Evolutionary conservation across 2,329 filamentous ascomycete species (phyloP).

Genomic region (Polytolypa hystricis): DNA sequence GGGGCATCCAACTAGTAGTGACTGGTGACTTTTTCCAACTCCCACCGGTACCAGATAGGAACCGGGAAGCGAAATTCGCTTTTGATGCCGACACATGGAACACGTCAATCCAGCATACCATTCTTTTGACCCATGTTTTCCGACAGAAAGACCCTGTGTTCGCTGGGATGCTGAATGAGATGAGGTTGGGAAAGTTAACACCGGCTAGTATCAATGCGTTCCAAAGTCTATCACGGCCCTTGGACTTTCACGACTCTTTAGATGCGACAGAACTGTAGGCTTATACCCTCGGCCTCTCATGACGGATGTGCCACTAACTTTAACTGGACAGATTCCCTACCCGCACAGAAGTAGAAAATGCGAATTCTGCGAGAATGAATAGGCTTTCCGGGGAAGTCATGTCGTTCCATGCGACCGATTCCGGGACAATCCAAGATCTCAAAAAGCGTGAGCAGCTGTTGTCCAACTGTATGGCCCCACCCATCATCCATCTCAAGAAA

Average conservation of each 20-base stretch:
- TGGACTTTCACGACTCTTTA: slow-evolving; percentile 61
- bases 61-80: slow-evolving; percentile 69
- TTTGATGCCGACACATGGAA: slow-evolving; percentile 90
- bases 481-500: slow-evolving; percentile 68
- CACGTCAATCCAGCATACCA: slow-evolving; percentile 88
- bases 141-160: slow-evolving; percentile 87
- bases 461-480: slow-evolving; percentile 86
- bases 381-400: slow-evolving; percentile 57
- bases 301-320: slow-evolving; percentile 5
- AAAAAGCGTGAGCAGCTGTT: slow-evolving; percentile 65
- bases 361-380: slow-evolving; percentile 65
- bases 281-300: background rate
- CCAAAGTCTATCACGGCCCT: slow-evolving; percentile 56
- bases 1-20: slow-evolving; percentile 88
- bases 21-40: slow-evolving; percentile 98
- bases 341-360: slow-evolving; percentile 74
- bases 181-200: slow-evolving; percentile 76
- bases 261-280: slow-evolving; percentile 72
- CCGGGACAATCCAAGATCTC: slow-evolving; percentile 56
- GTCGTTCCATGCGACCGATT: slow-evolving; percentile 63
- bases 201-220: slow-evolving; percentile 68
- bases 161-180: slow-evolving; percentile 92
- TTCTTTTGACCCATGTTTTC: slow-evolving; percentile 90
- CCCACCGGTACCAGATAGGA: slow-evolving; percentile 76
- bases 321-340: slow-evolving; percentile 60